Conservation (phyloP, 305 asterid genomes). For the Solanum hybrid region DNA sequence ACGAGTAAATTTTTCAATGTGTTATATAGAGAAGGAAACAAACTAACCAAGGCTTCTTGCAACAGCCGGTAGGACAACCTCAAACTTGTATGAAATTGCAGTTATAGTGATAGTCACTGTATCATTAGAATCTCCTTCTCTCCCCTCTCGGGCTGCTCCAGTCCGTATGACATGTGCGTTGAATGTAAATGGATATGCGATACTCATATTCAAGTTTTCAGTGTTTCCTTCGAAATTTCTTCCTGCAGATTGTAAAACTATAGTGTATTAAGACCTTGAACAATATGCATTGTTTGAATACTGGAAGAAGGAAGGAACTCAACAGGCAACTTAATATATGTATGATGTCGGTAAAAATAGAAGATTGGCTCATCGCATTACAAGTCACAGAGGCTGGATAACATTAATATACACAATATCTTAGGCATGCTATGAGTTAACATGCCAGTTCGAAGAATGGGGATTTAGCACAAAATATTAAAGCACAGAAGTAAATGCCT, state of each 20-base stretch:
- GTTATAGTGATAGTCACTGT: not conserved
- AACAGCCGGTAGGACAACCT: not conserved
- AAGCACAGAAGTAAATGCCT: not conserved
- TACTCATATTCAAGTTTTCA: not conserved
- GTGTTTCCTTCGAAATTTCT: not conserved
- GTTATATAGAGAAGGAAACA: not conserved
- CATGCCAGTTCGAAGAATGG: not conserved
- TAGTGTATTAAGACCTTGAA: not conserved
- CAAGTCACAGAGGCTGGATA: not conserved
- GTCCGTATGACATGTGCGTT: not conserved
- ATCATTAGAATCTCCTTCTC: not conserved
- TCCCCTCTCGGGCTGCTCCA: slow-evolving; percentile 1
- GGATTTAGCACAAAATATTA: not conserved
- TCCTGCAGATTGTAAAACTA: not conserved
- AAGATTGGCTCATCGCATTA: not conserved
- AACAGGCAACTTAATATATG: not conserved
- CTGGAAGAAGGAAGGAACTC: not conserved
- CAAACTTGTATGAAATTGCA: not conserved
- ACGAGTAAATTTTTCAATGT: not conserved
- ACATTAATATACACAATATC: not conserved
- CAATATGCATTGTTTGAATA: not conserved
- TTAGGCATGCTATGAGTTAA: not conserved
- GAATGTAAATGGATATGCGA: not conserved
- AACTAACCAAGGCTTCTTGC: not conserved
- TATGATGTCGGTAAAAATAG: not conserved